phyloP scores from a whole-genome alignment of 495 filamentous ascomycete species.

The Neurospora cerealis region DNA sequence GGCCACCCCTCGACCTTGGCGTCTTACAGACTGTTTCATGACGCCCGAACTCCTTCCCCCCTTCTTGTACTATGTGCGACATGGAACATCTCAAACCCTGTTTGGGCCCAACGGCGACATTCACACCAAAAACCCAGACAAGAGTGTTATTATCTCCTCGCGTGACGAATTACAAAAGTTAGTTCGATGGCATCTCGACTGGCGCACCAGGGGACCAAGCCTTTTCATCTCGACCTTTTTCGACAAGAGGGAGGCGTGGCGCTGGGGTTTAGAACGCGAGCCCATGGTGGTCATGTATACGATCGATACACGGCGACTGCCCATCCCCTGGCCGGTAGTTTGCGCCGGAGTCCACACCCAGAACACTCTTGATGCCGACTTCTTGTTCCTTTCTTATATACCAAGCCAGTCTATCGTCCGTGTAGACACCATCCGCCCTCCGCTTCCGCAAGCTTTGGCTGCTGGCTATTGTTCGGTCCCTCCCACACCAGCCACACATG shows the following conservation, averaged over 20 bases:
- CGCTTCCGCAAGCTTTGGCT: background rate
- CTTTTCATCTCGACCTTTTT: background rate
- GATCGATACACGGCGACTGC: background rate
- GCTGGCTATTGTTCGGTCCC: background rate
- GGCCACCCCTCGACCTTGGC: background rate
- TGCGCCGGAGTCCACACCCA: background rate
- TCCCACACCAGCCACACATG: background rate
- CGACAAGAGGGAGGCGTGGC: background rate
- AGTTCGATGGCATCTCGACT: background rate
- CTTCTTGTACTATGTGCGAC: background rate
- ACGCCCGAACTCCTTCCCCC: background rate
- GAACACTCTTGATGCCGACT: background rate
- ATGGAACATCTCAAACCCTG: background rate
- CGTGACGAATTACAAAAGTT: background rate
- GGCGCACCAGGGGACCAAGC: background rate
- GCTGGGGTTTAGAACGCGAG: background rate
- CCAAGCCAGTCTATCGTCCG: background rate
- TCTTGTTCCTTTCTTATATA: background rate
- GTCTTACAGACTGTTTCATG: background rate
- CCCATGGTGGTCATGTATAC: background rate
- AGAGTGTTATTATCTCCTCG: background rate
- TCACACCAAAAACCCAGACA: background rate
- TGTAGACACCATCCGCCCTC: background rate
- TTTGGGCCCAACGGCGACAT: background rate
- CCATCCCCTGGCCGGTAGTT: background rate